Base-by-base conservation (phyloP, 1,139 yeast genomes). In the Trichomonascaceae sp. region DNA sequence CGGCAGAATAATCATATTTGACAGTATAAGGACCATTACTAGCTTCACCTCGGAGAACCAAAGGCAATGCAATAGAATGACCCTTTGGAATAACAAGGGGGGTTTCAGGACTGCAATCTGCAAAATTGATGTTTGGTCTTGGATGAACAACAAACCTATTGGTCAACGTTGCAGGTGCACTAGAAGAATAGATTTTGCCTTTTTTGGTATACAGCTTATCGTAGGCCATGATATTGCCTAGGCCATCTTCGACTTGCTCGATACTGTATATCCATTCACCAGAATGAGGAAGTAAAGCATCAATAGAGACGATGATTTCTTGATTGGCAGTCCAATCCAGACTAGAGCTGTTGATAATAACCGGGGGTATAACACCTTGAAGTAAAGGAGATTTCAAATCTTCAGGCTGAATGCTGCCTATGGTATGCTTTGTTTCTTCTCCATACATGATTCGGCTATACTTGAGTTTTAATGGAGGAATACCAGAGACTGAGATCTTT, bases 201-300 rank as follows among this genome's bases (percentile, higher is more conserved):
- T 41, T 48, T 22, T 32, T 48, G n/a, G 27, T 22, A 50, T 62
- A 60, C 18, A 64, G 57, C 19, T 56, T 58, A 1, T 77, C 77
- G 61, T 83, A 88, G 54, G 79, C 77, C 54, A 83, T 79, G 1
- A 71, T 61, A 62, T 87, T 87, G 0, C 96, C 96, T 57, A 88
- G 74, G 1, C 85, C 86, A 69, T 91, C 97, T 9, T 77, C 77
- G 6, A 90, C 78, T 58, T 81, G 82, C 47, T 82, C 80, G 46
- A 91, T 76, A 51, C 81, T 81, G 64, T 87, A 89, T 43, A 80
- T 77, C 67, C 87, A 77, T 19, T 72, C 73, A 13, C 96, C 96
- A 6, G 81, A 72, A 19, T 74, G 71, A 13, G 74, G 73, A 41
- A 81, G 53, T 10, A 74, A 69, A n/a, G 77, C 71, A 53, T 79